phyloP scores from a whole-genome alignment of 352 stramenopile species.

The Globisporangium yorkense region DNA sequence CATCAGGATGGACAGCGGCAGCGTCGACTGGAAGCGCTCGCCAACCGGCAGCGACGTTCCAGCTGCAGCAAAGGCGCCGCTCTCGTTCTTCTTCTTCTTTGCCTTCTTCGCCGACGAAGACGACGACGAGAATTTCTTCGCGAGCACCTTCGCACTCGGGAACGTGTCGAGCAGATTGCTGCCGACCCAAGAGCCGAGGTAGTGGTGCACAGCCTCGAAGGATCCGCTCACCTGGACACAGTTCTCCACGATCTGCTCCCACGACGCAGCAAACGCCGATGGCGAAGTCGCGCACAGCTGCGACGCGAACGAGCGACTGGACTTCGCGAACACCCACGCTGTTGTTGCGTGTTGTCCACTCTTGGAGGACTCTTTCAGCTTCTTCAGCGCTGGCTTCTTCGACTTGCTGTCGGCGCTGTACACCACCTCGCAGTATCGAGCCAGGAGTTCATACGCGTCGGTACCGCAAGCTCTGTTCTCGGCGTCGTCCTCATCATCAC shows the following conservation, averaged over 20 bases:
- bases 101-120: conserved; percentile 10
- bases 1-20: conserved; percentile 13
- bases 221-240: conserved; percentile 22
- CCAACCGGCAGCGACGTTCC: not conserved
- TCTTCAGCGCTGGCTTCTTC: conserved; percentile 4
- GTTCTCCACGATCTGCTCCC: conserved; percentile 33
- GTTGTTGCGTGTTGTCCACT: not conserved
- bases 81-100: conserved; percentile 20
- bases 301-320: not conserved
- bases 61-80: not conserved
- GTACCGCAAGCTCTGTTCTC: not conserved
- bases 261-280: conserved; percentile 20
- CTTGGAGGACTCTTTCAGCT: conserved; percentile 3
- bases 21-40: conserved; percentile 5
- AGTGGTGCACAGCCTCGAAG: conserved; percentile 39
- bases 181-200: conserved; percentile 36
- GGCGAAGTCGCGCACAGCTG: conserved; percentile 21
- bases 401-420: not conserved
- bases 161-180: conserved; percentile 28
- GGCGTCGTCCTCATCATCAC: not conserved
- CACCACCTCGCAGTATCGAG: conserved; percentile 19
- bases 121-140: not conserved
- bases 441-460: conserved; percentile 37
- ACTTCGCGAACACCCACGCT: conserved; percentile 7
- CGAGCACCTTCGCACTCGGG: not conserved